Conservation (phyloP, 2,329 filamentous ascomycete genomes). For the Nemania abortiva region DNA sequence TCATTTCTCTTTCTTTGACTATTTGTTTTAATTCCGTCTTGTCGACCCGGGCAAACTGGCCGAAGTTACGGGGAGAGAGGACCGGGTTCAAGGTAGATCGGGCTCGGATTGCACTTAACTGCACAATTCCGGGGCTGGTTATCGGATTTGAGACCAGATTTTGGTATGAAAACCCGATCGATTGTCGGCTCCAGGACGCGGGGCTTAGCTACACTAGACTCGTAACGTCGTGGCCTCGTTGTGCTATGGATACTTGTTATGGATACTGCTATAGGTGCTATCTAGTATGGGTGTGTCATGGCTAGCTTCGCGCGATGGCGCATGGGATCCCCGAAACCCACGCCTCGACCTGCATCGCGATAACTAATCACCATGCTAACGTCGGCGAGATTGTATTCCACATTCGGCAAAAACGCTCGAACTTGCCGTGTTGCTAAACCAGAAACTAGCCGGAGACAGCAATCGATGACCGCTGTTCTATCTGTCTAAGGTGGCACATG, state of each 20-base stretch:
- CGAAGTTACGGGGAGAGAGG: no score
- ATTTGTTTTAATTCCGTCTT: not conserved
- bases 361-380: not conserved
- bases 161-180: not conserved
- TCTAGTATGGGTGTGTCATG: not conserved
- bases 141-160: not conserved
- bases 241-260: not conserved
- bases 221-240: not conserved
- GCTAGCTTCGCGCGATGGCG: not conserved
- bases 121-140: not conserved
- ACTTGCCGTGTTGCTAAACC: not conserved
- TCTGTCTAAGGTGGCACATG: not conserved
- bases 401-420: not conserved
- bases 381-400: not conserved
- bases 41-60: not conserved
- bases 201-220: not conserved
- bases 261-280: not conserved
- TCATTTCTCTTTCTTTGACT: no score
- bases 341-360: not conserved
- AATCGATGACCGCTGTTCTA: not conserved
- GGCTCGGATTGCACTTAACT: not conserved
- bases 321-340: not conserved
- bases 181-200: not conserved
- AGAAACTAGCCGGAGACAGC: constrained; percentile 10
- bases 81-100: no score